Percentiles rank a stretch among this genome's conserved stretches.
Evolutionary conservation across 108 stramenopile species (phyloP).

Genomic region (Thalassiosira profunda): DNA sequence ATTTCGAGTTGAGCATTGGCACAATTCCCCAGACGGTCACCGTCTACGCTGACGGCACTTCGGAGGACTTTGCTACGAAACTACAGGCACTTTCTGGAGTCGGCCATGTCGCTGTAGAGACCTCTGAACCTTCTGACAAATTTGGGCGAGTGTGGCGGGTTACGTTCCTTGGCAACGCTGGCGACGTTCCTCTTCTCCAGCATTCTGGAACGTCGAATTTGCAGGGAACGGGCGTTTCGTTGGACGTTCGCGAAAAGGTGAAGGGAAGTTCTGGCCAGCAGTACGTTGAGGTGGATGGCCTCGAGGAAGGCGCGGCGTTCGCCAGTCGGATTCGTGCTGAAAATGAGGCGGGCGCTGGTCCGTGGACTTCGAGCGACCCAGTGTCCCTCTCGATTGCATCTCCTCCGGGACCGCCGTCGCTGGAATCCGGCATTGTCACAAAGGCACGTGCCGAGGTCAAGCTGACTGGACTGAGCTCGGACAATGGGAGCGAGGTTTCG

Average conservation of each 20-base stretch:
- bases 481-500: conserved; percentile 70
- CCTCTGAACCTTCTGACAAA: not conserved
- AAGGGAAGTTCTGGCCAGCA: conserved; percentile 31
- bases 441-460: conserved; percentile 36
- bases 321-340: conserved; percentile 41
- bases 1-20: conserved; percentile 29
- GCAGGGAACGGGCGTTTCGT: conserved; percentile 29
- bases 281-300: conserved; percentile 20
- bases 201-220: conserved; percentile 28
- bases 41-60: conserved; percentile 25
- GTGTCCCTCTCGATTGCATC: conserved; percentile 14
- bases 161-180: conserved; percentile 47
- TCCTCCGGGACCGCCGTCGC: conserved; percentile 20
- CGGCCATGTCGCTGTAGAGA: conserved; percentile 38
- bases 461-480: conserved; percentile 47
- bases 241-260: conserved; percentile 26
- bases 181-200: conserved; percentile 59
- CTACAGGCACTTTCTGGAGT: conserved; percentile 41
- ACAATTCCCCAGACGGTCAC: conserved; percentile 4
- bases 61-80: conserved; percentile 46
- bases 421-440: conserved; percentile 32
- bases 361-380: conserved; percentile 38
- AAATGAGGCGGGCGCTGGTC: conserved; percentile 48
- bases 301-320: conserved; percentile 37
- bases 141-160: conserved; percentile 48